Conservation (phyloP, 208 protist genomes). For the Acanthamoeba culbertsoni region DNA sequence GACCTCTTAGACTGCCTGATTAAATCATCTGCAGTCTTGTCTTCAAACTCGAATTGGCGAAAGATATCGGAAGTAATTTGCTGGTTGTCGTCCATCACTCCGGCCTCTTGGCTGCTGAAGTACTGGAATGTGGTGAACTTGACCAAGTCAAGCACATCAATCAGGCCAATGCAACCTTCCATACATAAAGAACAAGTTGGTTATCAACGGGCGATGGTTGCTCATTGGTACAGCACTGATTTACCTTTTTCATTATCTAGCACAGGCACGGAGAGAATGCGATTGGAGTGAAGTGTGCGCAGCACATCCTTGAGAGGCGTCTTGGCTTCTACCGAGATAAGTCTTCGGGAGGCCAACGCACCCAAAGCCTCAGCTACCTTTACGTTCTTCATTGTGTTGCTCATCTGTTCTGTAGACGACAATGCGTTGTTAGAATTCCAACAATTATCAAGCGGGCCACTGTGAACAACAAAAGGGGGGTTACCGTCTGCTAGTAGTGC, state of each 20-base stretch:
- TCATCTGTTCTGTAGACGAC: background rate
- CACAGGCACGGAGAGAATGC: slow-evolving; percentile 1
- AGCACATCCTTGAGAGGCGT: background rate
- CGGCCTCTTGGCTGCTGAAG: background rate
- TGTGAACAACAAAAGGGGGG: too few species aligned
- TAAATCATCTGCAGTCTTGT: background rate
- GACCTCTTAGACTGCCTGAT: background rate
- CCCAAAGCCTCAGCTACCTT: background rate
- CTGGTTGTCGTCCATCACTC: slow-evolving; percentile 16
- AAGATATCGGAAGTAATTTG: background rate
- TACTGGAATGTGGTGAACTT: background rate
- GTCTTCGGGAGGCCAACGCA: background rate
- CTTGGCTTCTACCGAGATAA: background rate
- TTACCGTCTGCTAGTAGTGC: too few species aligned
- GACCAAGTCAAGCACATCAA: background rate
- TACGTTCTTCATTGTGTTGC: background rate
- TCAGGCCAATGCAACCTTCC: background rate
- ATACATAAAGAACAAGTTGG: background rate
- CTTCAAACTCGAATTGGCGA: background rate
- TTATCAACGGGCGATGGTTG: background rate
- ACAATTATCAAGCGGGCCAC: too few species aligned
- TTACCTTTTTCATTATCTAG: background rate
- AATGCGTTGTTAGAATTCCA: too few species aligned
- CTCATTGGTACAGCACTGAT: too few species aligned
- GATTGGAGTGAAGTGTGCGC: background rate